These are phyloP conservation scores for Persicaria maculosa DNA, from an alignment of 148 eudicot genomes.

Conservation along the genomic window DNA sequence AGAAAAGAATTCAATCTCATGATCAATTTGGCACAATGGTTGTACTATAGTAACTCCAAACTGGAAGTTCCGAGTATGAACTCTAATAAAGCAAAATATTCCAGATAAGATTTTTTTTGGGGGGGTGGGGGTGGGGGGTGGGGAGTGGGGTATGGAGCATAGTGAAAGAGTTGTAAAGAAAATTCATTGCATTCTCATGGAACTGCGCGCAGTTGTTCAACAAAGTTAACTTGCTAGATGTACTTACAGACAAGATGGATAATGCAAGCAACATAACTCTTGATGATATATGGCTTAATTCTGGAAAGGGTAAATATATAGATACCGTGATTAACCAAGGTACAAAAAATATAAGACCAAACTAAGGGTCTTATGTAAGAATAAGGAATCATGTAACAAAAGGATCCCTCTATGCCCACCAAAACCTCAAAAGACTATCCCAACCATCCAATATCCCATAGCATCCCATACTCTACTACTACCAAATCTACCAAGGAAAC, in stretches of 20 bases:
- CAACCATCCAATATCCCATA: too few relatives aligned
- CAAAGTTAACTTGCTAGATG: constrained; percentile 1
- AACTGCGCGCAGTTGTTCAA: neutral
- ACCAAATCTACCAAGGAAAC: too few relatives aligned
- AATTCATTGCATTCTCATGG: neutral
- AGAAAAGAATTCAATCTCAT: constrained; percentile 5
- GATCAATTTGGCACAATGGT: neutral
- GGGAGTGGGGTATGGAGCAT: neutral
- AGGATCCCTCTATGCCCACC: too few relatives aligned
- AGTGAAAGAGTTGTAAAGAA: constrained; percentile 1
- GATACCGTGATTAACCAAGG: too few relatives aligned
- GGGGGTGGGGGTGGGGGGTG: too few relatives aligned
- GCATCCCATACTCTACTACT: too few relatives aligned
- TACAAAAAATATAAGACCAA: too few relatives aligned
- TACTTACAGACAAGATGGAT: neutral
- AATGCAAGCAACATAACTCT: neutral
- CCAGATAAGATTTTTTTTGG: neutral
- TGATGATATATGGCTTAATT: neutral
- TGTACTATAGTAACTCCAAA: neutral
- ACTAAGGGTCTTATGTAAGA: too few relatives aligned
- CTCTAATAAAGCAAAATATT: constrained; percentile 3
- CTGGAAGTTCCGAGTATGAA: neutral
- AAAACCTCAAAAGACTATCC: too few relatives aligned
- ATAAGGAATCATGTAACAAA: too few relatives aligned
- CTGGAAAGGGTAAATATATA: too few relatives aligned